phyloP scores from a whole-genome alignment of 78 protist species.

The Pigoraptor vietnamica region DNA sequence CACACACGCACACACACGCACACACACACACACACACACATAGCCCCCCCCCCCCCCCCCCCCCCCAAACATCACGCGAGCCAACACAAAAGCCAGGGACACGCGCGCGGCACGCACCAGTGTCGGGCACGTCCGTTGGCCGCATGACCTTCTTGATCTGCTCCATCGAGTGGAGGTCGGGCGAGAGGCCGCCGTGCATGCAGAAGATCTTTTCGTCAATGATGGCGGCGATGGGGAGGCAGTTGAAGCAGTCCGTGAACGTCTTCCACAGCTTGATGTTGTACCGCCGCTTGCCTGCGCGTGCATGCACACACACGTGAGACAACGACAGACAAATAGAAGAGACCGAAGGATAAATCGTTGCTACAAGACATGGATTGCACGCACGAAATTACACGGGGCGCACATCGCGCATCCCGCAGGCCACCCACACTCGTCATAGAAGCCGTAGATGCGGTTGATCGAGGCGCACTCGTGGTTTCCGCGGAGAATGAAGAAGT shows the following conservation, averaged over 20 bases:
- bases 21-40: background rate
- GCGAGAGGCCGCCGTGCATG: slow-evolving; percentile 99
- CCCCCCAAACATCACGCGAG: background rate
- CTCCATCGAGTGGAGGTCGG: slow-evolving; percentile 90
- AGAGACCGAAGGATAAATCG: no score
- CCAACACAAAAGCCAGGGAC: no score
- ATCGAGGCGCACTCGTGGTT: slow-evolving; percentile 99
- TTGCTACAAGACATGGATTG: no score
- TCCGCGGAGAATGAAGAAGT: slow-evolving; percentile 98
- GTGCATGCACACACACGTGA: background rate
- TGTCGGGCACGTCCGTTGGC: slow-evolving; percentile 98
- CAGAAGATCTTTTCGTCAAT: slow-evolving; percentile 96
- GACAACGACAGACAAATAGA: background rate
- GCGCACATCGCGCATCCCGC: background rate
- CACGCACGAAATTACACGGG: background rate
- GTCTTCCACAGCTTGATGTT: slow-evolving; percentile 94
- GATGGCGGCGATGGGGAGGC: slow-evolving; percentile 94
- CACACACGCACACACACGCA: background rate
- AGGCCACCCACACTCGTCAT: slow-evolving; percentile 85
- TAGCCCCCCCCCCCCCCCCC: background rate
- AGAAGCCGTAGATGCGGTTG: slow-evolving; percentile 99
- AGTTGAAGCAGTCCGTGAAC: slow-evolving; percentile 97
- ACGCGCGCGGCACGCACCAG: slow-evolving; percentile 17
- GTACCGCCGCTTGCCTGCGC: slow-evolving; percentile 87
- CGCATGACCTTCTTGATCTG: slow-evolving; percentile 87